Percentiles rank a stretch among this genome's conserved stretches.
Evolutionary conservation across 768 basidiomycete species (phyloP).

Genomic region (Amanita thiersii): DNA sequence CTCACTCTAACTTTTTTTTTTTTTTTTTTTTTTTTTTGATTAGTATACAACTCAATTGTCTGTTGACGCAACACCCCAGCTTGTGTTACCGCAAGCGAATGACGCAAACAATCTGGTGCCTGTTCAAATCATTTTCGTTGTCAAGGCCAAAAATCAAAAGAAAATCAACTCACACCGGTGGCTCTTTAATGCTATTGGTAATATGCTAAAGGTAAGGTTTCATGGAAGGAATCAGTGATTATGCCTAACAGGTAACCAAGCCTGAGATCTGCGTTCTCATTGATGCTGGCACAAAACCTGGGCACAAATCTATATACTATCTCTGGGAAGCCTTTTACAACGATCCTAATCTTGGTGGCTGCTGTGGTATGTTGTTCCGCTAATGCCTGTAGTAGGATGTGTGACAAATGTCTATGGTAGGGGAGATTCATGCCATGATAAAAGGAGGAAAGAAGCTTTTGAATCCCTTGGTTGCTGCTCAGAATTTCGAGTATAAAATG

Average conservation of each 20-base stretch:
- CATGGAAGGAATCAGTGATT: neutral
- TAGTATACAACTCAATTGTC: conserved; percentile 97
- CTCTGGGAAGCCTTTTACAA: conserved; percentile 92
- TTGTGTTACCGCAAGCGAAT: conserved; percentile 83
- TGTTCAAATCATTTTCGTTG: conserved; percentile 83
- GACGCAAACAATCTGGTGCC: conserved; percentile 91
- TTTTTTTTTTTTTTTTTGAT: conserved; percentile 4
- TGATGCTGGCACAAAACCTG: conserved; percentile 95
- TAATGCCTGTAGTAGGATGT: neutral
- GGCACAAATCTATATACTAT: conserved; percentile 92
- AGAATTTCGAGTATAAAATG: conserved; percentile 99
- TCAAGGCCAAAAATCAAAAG: conserved; percentile 94
- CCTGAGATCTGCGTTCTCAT: conserved; percentile 90
- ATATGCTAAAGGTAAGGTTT: conserved; percentile 57
- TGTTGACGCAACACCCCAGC: conserved; percentile 82
- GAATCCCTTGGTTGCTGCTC: conserved; percentile 89
- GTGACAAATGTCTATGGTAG: too few species aligned
- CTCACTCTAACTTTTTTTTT: conserved; percentile 8
- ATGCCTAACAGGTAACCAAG: conserved; percentile 28
- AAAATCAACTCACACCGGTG: conserved; percentile 95
- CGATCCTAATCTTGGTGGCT: conserved; percentile 70
- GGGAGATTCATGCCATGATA: conserved; percentile 95
- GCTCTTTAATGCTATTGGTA: conserved; percentile 92
- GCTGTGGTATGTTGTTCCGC: conserved; percentile 49
- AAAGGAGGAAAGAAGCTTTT: conserved; percentile 86